phyloP scores from a whole-genome alignment of 768 basidiomycete genomes.

The Tylopilus felleus region DNA sequence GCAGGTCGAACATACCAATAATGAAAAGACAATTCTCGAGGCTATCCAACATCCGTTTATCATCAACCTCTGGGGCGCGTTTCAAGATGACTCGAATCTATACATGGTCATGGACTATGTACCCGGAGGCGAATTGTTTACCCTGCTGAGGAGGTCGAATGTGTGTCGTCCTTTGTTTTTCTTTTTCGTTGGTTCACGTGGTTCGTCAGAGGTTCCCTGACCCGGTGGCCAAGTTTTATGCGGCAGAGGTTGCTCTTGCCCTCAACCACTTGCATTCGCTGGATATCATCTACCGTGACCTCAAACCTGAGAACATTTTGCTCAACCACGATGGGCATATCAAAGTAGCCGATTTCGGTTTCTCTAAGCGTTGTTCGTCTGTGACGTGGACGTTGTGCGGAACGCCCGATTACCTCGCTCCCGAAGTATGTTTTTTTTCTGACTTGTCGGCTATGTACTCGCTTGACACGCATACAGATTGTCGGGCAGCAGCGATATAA shows the following conservation, averaged over 20 bases:
- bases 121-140: slow-evolving; percentile 95
- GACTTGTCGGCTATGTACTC: slow-evolving; percentile 11
- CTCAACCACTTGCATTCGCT: slow-evolving; percentile 83
- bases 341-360: slow-evolving; percentile 96
- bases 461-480: slow-evolving; percentile 43
- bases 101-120: slow-evolving; percentile 99
- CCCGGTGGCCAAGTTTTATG: slow-evolving; percentile 97
- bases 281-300: slow-evolving; percentile 94
- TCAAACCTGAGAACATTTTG: slow-evolving; percentile 96
- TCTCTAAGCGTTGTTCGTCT: slow-evolving; percentile 84
- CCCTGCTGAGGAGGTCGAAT: slow-evolving; percentile 84
- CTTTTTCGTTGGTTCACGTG: slow-evolving; percentile 7
- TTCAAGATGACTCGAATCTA: slow-evolving; percentile 87
- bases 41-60: slow-evolving; percentile 90
- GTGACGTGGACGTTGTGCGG: slow-evolving; percentile 96
- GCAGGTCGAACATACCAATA: slow-evolving; percentile 97
- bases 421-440: slow-evolving; percentile 57
- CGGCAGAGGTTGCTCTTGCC: slow-evolving; percentile 91
- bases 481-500: slow-evolving; percentile 84
- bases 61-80: slow-evolving; percentile 94
- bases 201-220: slow-evolving; percentile 79
- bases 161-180: slow-evolving; percentile 42
- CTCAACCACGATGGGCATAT: slow-evolving; percentile 94
- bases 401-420: slow-evolving; percentile 95
- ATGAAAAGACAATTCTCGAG: slow-evolving; percentile 84